A percentile compares a stretch with the other conserved stretches of the same genome.
Evolutionary conservation across 139 green algal species (phyloP).

Genomic region (Tetradesmus lagerheimii): DNA sequence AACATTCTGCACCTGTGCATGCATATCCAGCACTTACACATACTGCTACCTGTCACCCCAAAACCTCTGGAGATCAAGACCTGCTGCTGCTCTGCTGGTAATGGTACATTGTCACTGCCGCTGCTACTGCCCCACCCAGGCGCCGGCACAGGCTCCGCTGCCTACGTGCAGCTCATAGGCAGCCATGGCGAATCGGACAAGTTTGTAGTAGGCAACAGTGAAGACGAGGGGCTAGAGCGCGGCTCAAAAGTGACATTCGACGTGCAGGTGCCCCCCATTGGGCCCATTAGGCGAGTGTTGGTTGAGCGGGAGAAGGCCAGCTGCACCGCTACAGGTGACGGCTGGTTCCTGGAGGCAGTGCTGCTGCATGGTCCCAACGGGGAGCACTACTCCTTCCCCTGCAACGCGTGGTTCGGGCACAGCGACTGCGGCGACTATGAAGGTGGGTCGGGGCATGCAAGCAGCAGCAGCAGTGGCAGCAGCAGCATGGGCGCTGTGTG

Average conservation of each 20-base stretch:
- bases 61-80: too few relatives aligned
- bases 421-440: slow-evolving; percentile 71
- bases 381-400: slow-evolving; percentile 80
- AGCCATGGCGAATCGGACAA: slow-evolving; percentile 56
- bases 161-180: slow-evolving; percentile 69
- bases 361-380: slow-evolving; percentile 64
- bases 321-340: slow-evolving; percentile 57
- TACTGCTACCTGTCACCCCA: too few relatives aligned
- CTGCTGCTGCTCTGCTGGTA: background rate
- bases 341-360: slow-evolving; percentile 81
- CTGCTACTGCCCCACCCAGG: background rate
- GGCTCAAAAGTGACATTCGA: slow-evolving; percentile 66
- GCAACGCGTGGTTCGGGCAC: slow-evolving; percentile 87
- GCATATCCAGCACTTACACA: too few relatives aligned
- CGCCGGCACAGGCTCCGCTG: slow-evolving; percentile 72
- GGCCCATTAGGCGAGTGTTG: slow-evolving; percentile 66
- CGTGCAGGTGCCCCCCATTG: slow-evolving; percentile 59
- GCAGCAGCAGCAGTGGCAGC: background rate
- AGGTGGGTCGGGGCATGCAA: slow-evolving; percentile 42
- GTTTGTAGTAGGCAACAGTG: slow-evolving; percentile 60
- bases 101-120: too few relatives aligned
- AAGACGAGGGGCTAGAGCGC: slow-evolving; percentile 69
- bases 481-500: background rate
- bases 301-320: slow-evolving; percentile 59
- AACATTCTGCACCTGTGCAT: too few relatives aligned